These are phyloP conservation scores for Colletotrichum camelliae DNA, from an alignment of 2,329 filamentous ascomycete genomes.

Conservation along the genomic window DNA sequence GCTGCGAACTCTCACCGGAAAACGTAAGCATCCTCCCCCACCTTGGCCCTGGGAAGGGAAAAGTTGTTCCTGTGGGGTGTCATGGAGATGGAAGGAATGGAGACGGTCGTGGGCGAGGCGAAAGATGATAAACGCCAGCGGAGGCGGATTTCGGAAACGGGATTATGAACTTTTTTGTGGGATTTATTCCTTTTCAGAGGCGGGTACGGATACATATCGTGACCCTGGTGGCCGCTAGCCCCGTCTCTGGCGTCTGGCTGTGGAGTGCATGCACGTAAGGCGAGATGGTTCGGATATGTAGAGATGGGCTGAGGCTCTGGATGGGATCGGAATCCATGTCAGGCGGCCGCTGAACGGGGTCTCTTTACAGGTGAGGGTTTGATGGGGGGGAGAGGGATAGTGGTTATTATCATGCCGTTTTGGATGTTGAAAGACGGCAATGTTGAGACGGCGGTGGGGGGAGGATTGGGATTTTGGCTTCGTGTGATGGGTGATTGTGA, in stretches of 20 bases:
- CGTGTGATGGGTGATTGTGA: not conserved
- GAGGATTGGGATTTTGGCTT: not conserved
- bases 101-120: not conserved
- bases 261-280: conserved; percentile 4
- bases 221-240: not conserved
- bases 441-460: not conserved
- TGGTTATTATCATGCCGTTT: not conserved
- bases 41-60: not conserved
- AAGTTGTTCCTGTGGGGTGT: not conserved
- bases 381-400: not conserved
- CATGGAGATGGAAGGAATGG: conserved; percentile 2
- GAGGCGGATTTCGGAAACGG: not conserved
- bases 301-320: not conserved
- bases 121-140: not conserved
- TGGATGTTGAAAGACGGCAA: not conserved
- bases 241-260: not conserved
- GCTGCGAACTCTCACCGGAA: conserved; percentile 8
- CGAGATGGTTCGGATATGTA: not conserved
- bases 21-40: not conserved
- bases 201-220: not conserved
- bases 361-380: not conserved
- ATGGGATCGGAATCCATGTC: not conserved
- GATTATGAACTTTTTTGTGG: not conserved
- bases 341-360: not conserved
- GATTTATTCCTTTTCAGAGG: rapidly evolving